Evolutionary conservation across 2,329 filamentous ascomycete genomes (phyloP).

Genomic region (Tolypocladium cylindrosporum): DNA sequence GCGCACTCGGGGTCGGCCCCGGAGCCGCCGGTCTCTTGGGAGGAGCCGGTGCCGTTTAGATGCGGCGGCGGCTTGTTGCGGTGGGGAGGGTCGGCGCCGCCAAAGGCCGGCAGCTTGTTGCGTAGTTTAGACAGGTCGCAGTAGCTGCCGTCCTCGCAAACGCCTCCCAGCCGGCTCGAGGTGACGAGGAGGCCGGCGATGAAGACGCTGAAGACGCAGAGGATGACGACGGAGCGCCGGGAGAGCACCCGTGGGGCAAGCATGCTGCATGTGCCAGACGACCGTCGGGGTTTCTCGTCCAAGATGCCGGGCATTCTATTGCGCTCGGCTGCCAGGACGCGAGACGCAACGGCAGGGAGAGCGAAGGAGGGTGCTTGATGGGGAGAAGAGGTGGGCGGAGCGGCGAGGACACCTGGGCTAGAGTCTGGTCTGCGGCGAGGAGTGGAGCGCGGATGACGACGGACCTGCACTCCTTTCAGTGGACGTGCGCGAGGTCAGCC

Average conservation of each 20-base stretch:
- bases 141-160: constrained; percentile 18
- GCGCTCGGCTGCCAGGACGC: background rate
- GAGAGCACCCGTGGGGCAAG: constrained; percentile 15
- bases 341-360: background rate
- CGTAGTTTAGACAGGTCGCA: constrained; percentile 8
- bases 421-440: background rate
- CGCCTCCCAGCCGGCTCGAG: constrained; percentile 18
- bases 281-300: constrained; percentile 3
- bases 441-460: background rate
- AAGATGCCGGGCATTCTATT: constrained; percentile 2
- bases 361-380: background rate
- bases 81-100: background rate
- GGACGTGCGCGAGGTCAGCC: background rate
- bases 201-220: constrained; percentile 16
- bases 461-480: background rate
- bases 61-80: background rate
- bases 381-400: background rate
- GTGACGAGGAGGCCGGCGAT: constrained; percentile 21
- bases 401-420: background rate
- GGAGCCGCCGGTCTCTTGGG: constrained; percentile 4
- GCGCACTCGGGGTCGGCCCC: constrained; percentile 20
- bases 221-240: constrained; percentile 15
- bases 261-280: constrained; percentile 5
- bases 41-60: background rate
- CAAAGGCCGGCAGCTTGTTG: constrained; percentile 2